Conservation (phyloP, 305 asterid species). For the Solanum chacoense region DNA sequence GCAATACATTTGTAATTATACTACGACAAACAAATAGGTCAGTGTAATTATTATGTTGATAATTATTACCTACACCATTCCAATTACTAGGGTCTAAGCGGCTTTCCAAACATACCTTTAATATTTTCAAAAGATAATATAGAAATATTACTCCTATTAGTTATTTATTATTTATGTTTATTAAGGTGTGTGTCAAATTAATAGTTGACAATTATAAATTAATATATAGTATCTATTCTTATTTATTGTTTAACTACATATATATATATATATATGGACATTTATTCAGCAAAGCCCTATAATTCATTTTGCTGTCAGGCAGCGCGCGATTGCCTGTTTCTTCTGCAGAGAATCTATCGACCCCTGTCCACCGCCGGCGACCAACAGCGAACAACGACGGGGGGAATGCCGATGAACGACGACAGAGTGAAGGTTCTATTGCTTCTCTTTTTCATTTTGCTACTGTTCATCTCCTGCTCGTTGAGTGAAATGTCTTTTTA, state of each 20-base stretch:
- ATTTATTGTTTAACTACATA: no score
- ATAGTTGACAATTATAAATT: no score
- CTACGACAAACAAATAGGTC: no score
- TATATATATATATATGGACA: background rate
- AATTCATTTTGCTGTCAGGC: background rate
- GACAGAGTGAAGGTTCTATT: background rate
- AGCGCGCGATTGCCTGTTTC: background rate
- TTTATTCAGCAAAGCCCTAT: background rate
- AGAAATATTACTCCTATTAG: no score
- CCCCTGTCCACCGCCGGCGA: background rate
- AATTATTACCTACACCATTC: no score
- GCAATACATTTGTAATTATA: no score
- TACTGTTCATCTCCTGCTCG: background rate
- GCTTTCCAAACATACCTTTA: no score
- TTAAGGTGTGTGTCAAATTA: no score
- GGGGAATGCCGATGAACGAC: background rate
- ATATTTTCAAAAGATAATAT: no score
- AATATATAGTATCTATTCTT: background rate
- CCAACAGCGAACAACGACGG: background rate
- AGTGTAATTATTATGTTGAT: no score
- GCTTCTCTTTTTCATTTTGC: background rate
- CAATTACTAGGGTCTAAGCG: no score
- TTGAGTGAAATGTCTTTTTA: background rate
- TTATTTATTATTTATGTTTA: no score
- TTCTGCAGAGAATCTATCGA: background rate